Conservation (phyloP, 1,139 yeast genomes). For the Komagataea norvegica region DNA sequence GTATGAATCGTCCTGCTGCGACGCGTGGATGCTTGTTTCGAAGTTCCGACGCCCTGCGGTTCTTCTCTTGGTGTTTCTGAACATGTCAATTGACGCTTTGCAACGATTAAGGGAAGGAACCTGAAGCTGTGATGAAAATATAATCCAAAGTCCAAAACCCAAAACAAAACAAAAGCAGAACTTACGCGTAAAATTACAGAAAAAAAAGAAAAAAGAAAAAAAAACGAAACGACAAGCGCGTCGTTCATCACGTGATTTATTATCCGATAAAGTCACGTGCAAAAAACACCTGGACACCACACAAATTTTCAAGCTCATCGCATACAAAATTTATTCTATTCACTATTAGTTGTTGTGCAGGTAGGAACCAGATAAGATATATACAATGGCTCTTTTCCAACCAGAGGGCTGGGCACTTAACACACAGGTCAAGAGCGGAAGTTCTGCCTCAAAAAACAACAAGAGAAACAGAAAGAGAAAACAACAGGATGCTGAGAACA, state of each 20-base stretch:
- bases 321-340: not conserved
- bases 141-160: not conserved
- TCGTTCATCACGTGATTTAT: not conserved
- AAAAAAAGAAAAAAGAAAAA: not conserved
- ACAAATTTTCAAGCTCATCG: constrained; percentile 7
- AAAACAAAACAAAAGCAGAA: not conserved
- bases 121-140: not conserved
- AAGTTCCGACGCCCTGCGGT: constrained; percentile 72
- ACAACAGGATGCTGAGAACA: constrained; percentile 27
- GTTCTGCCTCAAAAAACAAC: constrained; percentile 30
- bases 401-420: constrained; percentile 82
- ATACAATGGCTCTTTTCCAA: constrained; percentile 62
- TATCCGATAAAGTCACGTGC: too few relatives aligned
- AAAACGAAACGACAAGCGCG: not conserved
- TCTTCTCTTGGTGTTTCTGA: constrained; percentile 70
- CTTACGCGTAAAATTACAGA: constrained; percentile 1
- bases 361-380: not conserved
- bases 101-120: not conserved
- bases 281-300: constrained; percentile 5
- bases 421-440: constrained; percentile 18
- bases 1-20: constrained; percentile 26
- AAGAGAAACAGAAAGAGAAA: constrained; percentile 26
- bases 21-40: constrained; percentile 31
- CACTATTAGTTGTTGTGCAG: not conserved
- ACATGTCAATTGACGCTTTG: constrained; percentile 43